Conservation (phyloP, 371 early-diverging fungal genomes). For the Cokeromyces recurvatus region DNA sequence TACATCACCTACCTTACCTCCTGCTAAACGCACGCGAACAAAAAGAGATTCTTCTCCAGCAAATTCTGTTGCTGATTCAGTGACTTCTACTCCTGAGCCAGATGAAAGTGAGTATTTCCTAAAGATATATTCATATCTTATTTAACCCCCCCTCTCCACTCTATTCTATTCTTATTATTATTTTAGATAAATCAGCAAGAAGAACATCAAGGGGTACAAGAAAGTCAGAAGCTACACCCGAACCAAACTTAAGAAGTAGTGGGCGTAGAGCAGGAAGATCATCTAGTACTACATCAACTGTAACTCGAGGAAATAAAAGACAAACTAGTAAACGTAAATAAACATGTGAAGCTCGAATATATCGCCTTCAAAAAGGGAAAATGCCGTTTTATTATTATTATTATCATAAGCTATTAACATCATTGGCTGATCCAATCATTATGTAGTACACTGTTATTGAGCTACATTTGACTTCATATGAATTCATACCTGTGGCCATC, state of each 20-base stretch:
- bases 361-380: background rate
- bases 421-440: too few species aligned
- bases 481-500: too few species aligned
- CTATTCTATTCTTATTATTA: too few species aligned
- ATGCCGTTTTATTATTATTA: too few species aligned
- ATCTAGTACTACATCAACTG: conserved; percentile 5
- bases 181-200: conserved; percentile 20
- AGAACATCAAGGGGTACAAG: conserved; percentile 18
- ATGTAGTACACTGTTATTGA: too few species aligned
- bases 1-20: conserved; percentile 24
- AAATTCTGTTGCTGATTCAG: conserved; percentile 46
- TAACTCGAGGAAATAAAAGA: conserved; percentile 13
- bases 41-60: conserved; percentile 52
- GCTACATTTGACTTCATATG: too few species aligned
- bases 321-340: conserved; percentile 23
- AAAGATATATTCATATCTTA: background rate
- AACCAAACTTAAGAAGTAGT: conserved; percentile 7
- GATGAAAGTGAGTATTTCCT: conserved; percentile 41
- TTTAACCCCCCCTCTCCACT: too few species aligned
- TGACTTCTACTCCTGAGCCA: conserved; percentile 57
- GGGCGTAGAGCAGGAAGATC: conserved; percentile 17
- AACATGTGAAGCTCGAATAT: background rate
- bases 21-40: conserved; percentile 39
- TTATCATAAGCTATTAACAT: too few species aligned
- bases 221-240: conserved; percentile 26